Evolutionary conservation across 179 eudicot species (phyloP), one percentile per base, ranked within the genome.

Genomic region (Silene coronaria): DNA sequence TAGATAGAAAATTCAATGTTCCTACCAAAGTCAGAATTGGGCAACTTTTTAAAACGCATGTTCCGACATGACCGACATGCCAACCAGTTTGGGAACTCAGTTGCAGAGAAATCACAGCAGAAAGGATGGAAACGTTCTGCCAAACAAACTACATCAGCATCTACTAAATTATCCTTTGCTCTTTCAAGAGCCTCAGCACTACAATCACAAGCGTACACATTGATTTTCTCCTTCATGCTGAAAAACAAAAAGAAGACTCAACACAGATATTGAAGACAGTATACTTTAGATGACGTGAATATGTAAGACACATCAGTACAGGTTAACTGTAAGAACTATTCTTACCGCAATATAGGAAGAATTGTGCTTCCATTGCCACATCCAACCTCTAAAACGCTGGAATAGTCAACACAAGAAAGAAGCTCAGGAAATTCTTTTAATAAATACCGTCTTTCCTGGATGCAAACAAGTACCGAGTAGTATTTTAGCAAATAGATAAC

Each of bases 161-260:
- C 77, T 77, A 75, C 73, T 74, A 95, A 69, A 26, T 81, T 81
- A 74, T 89, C 91, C 78, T 80, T 85, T 45, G 87, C 86, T 83
- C 97, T 92, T 77, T 88, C 91, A 80, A 95, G 97, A 38, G 99
- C 99, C 86, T 92, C 93, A 42, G 27, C 26, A 81, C 99, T 92
- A 76, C 97, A 95, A 80, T 95, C 97, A 80, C 97, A 91, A 78
- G 99, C 92, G 68, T 86, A 95, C 12, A 95, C 90, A 27, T 5
- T 71, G 74, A 85, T 80, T 78, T 70, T 81, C 78, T 85, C 86
- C 76, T 80, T 91, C 59, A 80, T 80, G 57, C 98, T 94, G 80
- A 46, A 78, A 78, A 59, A 78, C 68, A 22, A 71, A 22, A 67
- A 10, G 24, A 73, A 61, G 21, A 19, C 46, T 72, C 22, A 68